Evolutionary conservation across 495 filamentous ascomycete genomes (phyloP).

Genomic region (Chaetomium tenue): DNA sequence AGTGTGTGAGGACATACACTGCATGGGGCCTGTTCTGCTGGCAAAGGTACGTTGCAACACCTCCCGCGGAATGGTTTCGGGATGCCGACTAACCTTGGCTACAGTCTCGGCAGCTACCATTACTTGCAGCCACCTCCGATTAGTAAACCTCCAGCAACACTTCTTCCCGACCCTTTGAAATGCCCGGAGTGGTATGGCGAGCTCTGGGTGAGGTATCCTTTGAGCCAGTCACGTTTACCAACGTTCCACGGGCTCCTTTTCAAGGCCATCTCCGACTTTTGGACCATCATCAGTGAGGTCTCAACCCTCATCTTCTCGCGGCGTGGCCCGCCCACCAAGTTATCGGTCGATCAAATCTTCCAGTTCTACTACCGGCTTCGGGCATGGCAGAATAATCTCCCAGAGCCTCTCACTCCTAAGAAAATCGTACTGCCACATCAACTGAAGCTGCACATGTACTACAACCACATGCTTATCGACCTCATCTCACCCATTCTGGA

Average conservation of each 20-base stretch:
- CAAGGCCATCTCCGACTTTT: conserved; percentile 40
- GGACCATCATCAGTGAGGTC: conserved; percentile 37
- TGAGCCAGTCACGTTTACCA: conserved; percentile 27
- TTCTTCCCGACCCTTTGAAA: conserved; percentile 35
- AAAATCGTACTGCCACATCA: conserved; percentile 41
- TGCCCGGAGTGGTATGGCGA: conserved; percentile 42
- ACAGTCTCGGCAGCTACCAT: conserved; percentile 31
- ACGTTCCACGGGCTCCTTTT: conserved; percentile 31
- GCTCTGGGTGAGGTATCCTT: conserved; percentile 40
- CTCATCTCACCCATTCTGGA: conserved; percentile 27
- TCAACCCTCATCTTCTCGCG: conserved; percentile 23
- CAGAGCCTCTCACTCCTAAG: conserved; percentile 35
- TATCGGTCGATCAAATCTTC: conserved; percentile 27
- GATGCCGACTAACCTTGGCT: conserved; percentile 6
- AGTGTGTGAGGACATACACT: conserved; percentile 35
- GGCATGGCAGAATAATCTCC: conserved; percentile 35
- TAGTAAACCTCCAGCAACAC: conserved; percentile 28
- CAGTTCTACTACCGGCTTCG: conserved; percentile 33
- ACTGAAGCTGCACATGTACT: conserved; percentile 39
- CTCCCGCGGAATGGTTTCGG: not conserved
- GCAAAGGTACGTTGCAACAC: conserved; percentile 37
- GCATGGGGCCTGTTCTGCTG: conserved; percentile 41
- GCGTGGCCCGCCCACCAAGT: conserved; percentile 10
- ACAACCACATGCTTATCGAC: conserved; percentile 29
- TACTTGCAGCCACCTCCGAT: conserved; percentile 33